Conservation (phyloP, 108 stramenopile species). For the Chaetoceros tenuissimus region DNA sequence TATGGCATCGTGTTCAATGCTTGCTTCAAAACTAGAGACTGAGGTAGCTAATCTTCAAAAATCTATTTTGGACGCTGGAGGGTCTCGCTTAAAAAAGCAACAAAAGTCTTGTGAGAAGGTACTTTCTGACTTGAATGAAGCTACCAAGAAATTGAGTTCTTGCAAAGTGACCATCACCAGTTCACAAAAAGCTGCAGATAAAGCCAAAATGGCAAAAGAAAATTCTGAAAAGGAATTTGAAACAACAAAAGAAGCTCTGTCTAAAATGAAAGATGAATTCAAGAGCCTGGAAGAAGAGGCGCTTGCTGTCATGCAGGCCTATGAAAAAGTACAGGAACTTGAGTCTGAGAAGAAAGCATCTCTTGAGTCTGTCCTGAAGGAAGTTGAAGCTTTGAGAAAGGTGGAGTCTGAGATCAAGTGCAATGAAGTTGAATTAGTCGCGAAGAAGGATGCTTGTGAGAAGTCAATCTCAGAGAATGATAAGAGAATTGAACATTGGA, state of each 20-base stretch:
- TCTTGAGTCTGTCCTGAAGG: slow-evolving; percentile 47
- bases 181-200: slow-evolving; percentile 47
- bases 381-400: slow-evolving; percentile 59
- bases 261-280: slow-evolving; percentile 54
- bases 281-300: slow-evolving; percentile 56
- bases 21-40: slow-evolving; percentile 52
- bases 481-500: slow-evolving; percentile 52
- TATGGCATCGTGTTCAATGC: slow-evolving; percentile 57
- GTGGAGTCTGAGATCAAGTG: slow-evolving; percentile 57
- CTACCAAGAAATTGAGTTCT: slow-evolving; percentile 54
- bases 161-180: slow-evolving; percentile 64
- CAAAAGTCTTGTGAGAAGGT: slow-evolving; percentile 65
- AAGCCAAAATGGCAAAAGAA: slow-evolving; percentile 47
- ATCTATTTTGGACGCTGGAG: slow-evolving; percentile 85
- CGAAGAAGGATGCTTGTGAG: slow-evolving; percentile 60
- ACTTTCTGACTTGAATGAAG: slow-evolving; percentile 41
- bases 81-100: slow-evolving; percentile 78
- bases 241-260: slow-evolving; percentile 28
- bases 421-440: slow-evolving; percentile 71
- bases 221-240: slow-evolving; percentile 46
- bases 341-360: slow-evolving; percentile 58
- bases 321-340: slow-evolving; percentile 64
- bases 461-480: slow-evolving; percentile 58
- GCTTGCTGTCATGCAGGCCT: slow-evolving; percentile 48
- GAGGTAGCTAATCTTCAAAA: slow-evolving; percentile 82